phyloP scores from a whole-genome alignment of 2,329 filamentous ascomycete species.

The Epichloe elymi region DNA sequence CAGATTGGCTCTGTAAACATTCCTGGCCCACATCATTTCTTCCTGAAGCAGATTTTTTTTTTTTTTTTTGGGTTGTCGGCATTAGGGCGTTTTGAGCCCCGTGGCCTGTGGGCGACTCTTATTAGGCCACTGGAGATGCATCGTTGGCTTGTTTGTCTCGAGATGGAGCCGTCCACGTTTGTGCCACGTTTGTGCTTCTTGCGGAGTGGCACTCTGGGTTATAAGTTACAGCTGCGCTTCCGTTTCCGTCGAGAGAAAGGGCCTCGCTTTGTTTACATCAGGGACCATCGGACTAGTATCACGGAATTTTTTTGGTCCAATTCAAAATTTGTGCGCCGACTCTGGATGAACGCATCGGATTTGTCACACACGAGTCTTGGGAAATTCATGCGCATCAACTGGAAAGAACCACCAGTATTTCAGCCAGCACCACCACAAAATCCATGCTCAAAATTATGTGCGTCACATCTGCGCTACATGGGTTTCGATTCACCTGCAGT shows the following conservation, averaged over 20 bases:
- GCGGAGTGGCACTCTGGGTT: neutral
- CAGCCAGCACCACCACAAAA: neutral
- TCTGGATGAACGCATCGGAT: neutral
- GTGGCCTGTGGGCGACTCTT: too few species aligned
- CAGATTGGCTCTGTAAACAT: neutral
- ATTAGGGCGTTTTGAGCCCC: too few species aligned
- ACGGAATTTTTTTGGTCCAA: too few species aligned
- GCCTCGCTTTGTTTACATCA: neutral
- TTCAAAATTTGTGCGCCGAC: too few species aligned
- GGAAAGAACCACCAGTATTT: neutral
- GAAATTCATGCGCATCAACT: neutral
- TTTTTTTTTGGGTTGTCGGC: too few species aligned
- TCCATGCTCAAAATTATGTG: neutral
- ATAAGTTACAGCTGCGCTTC: neutral
- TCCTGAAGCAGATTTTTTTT: neutral
- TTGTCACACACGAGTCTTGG: neutral
- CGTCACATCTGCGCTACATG: neutral
- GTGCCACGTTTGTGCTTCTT: neutral
- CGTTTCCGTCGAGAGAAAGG: neutral
- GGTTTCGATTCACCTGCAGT: slow-evolving; percentile 6
- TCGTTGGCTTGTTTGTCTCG: neutral
- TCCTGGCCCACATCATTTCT: neutral
- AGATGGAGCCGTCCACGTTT: neutral
- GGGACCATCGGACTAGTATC: neutral
- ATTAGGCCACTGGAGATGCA: too few species aligned